Percentiles rank a stretch among this genome's conserved stretches.
Conservation (phyloP, 129 eudicot genomes). For the Helianthus tuberosus region DNA sequence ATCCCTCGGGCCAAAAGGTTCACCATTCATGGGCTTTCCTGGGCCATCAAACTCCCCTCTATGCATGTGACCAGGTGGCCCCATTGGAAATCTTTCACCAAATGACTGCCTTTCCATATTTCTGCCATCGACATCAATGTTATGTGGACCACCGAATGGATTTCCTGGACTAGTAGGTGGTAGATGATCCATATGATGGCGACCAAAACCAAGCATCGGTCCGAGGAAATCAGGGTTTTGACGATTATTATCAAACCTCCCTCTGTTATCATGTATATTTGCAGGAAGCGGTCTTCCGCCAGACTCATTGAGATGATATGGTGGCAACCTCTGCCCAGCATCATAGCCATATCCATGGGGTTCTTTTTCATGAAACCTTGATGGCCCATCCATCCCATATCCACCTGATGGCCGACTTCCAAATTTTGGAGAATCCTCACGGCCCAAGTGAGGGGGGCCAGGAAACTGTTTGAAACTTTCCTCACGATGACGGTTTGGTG, state of each 20-base stretch:
- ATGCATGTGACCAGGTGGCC: constrained; percentile 52
- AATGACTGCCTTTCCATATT: constrained; percentile 52
- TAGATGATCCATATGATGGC: constrained; percentile 55
- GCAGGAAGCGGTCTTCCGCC: constrained; percentile 44
- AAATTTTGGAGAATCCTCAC: constrained; percentile 38
- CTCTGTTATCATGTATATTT: constrained; percentile 44
- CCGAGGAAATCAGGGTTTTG: constrained; percentile 47
- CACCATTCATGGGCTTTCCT: constrained; percentile 46
- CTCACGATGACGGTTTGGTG: constrained; percentile 38
- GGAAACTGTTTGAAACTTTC: constrained; percentile 44
- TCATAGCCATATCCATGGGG: constrained; percentile 51
- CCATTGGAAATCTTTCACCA: constrained; percentile 59
- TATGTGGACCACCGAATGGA: constrained; percentile 57
- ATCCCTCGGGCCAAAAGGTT: constrained; percentile 50
- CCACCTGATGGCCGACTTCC: constrained; percentile 41
- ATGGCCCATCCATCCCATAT: constrained; percentile 40
- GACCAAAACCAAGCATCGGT: constrained; percentile 62
- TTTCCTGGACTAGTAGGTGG: constrained; percentile 62
- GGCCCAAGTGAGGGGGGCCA: constrained; percentile 46
- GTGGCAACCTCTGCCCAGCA: constrained; percentile 48
- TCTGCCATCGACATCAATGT: constrained; percentile 51
- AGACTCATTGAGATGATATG: constrained; percentile 43
- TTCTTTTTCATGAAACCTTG: constrained; percentile 53
- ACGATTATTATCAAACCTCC: constrained; percentile 41
- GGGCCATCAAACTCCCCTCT: constrained; percentile 73